phyloP scores from a whole-genome alignment of 1,139 yeast genomes.

The Pichia sp. region DNA sequence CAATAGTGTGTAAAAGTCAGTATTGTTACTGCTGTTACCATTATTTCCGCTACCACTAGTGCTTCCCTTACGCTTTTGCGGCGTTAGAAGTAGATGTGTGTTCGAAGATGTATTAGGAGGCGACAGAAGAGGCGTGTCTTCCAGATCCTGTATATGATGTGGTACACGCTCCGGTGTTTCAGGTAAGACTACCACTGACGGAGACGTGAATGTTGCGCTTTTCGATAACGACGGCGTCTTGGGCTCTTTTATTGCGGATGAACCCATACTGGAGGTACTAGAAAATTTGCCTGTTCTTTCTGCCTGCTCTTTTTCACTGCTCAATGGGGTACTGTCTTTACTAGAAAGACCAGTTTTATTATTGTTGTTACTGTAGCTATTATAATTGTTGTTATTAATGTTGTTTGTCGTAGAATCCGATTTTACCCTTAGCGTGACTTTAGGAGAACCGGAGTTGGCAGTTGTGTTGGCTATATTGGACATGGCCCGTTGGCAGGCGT shows the following conservation, averaged over 20 bases:
- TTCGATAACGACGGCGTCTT: slow-evolving; percentile 24
- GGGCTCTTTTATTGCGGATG: slow-evolving; percentile 19
- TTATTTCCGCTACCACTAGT: background rate
- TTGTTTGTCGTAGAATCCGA: background rate
- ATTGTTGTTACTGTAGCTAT: background rate
- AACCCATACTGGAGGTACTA: background rate
- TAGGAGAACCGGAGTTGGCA: background rate
- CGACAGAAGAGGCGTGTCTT: slow-evolving; percentile 30
- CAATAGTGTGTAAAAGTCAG: slow-evolving; percentile 32
- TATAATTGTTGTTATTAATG: background rate
- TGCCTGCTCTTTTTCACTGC: background rate
- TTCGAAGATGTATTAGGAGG: slow-evolving; percentile 19
- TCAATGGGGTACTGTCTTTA: background rate
- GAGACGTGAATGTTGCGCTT: slow-evolving; percentile 17
- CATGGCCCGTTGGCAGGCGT: background rate
- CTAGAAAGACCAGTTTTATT: too few relatives aligned
- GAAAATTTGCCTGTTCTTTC: background rate
- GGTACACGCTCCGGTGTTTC: slow-evolving; percentile 32
- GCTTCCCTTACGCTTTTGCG: slow-evolving; percentile 27
- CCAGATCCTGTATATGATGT: slow-evolving; percentile 23
- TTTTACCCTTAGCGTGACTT: background rate
- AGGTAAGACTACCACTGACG: slow-evolving; percentile 8
- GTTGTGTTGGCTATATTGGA: background rate
- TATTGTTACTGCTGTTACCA: background rate
- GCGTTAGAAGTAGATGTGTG: slow-evolving; percentile 16